Evolutionary conservation across 1,139 yeast species (phyloP), one percentile per base, ranked within the genome.

Genomic region (Debaryomycetaceae sp.): DNA sequence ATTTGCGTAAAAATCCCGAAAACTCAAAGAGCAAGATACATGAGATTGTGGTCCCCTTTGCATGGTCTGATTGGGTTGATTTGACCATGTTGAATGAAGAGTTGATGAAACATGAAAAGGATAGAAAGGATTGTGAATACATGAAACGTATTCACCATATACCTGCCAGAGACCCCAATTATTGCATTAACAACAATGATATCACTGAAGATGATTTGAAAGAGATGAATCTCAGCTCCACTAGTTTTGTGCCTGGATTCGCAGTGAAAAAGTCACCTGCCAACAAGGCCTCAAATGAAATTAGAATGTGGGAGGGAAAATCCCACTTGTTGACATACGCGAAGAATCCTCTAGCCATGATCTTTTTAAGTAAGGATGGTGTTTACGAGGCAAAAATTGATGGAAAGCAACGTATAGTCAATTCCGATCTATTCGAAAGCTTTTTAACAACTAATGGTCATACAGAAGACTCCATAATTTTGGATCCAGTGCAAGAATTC

Each of bases 1-100:
- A 47, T 39, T 29, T 51, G 27, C 38, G 42, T 29, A 46, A 50
- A 39, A 55, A 54, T 37, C 60, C 60, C 3, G 35, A 44, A 11
- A 54, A 54, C 41, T 42, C 45, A 9, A 46, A 51, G 39, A 36
- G 37, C 42, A 46, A 46, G 36, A 46, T 40, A 13, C 49, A 50
- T 36, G 49, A 47, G 34, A 49, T 55, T 14, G 53, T 45, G 11
- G 53, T 59, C 4, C 62, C 63, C 6, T 59, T 59, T 44, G 55
- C 62, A 27, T 65, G 68, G 69, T 52, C 57, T 20, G 69, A 65
- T 43, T 64, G 68, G 68, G 62, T 56, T 3, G 65, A 63, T 43
- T 52, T 62, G 41, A 57, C 67, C 5, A 47, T 49, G 50, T 48
- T 60, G 36, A 57, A 62, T 37, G 41, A 47, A 6, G 50, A 54